phyloP scores from a whole-genome alignment of 805 yeast species.

The Grigorovia humatica region DNA sequence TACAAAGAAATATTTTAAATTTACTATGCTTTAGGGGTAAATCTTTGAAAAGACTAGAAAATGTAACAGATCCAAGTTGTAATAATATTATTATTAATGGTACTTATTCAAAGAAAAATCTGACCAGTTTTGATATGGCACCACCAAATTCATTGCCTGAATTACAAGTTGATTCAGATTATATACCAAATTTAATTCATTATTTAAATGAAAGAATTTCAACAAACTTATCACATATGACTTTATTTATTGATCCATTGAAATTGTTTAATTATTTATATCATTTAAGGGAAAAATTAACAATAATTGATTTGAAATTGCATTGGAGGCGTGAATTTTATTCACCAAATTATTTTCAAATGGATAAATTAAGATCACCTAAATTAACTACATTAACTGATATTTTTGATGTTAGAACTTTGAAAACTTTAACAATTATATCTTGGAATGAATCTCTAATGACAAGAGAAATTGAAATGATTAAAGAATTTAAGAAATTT shows the following conservation, averaged over 20 bases:
- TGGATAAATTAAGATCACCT: constrained; percentile 10
- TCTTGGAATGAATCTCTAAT: constrained; percentile 34
- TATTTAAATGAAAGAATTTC: constrained; percentile 24
- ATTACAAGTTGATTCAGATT: constrained; percentile 18
- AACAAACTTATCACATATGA: constrained; percentile 25
- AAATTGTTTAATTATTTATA: constrained; percentile 29
- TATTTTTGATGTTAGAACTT: constrained; percentile 27
- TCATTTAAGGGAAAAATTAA: constrained; percentile 24
- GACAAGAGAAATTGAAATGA: constrained; percentile 28
- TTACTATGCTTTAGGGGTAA: constrained; percentile 22
- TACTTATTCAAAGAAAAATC: constrained; percentile 14
- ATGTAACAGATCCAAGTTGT: constrained; percentile 32
- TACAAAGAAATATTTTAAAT: constrained; percentile 26
- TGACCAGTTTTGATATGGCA: constrained; percentile 29
- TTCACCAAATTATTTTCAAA: constrained; percentile 21
- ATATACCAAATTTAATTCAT: constrained; percentile 24
- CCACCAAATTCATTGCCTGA: constrained; percentile 31
- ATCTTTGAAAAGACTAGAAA: constrained; percentile 30
- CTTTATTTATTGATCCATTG: constrained; percentile 33
- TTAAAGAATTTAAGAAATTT: constrained; percentile 32
- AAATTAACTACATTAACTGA: constrained; percentile 25
- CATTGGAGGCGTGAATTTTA: constrained; percentile 35
- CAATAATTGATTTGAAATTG: constrained; percentile 30
- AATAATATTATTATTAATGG: constrained; percentile 29
- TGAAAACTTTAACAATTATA: constrained; percentile 32